Evolutionary conservation across 257 asterid genomes (phyloP), one percentile per base, ranked within the genome.

Genomic region (Hygrophila difformis): DNA sequence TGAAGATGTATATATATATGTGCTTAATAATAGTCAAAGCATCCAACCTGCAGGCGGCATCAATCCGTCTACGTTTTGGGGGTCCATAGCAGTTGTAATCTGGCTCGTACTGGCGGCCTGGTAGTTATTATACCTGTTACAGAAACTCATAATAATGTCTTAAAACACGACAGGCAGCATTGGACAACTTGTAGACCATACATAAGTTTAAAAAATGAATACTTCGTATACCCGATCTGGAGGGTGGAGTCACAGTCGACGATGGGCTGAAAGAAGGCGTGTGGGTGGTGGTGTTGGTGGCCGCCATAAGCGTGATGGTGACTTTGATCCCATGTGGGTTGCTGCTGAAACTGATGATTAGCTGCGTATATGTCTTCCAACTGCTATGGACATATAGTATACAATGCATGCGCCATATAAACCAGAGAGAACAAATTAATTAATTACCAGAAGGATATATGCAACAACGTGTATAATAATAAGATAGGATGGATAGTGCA

Each of bases 41-140:
- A 87, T 87, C 96, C 96, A 87, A 5, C 89, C 96, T 13, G n/a
- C n/a, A n/a, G n/a, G n/a, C n/a, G 96, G 94, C 29, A 87, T 49
- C 59, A 82, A 15, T 19, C 82, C 94, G 17, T 69, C 75, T 24
- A 77, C 77, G 21, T 77, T 77, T 60, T 77, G 77, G 10, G 72
- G 82, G 34, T 75, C 71, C 3, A 71, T 70, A 37, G 67, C 76
- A 49, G 89, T 78, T 28, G 82, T 75, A 68, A 87, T 69, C 65
- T 87, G 96, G 64, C 73, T 69, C 4, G 96, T 64, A 62, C 75
- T 81, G 19, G 50, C 76, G 0, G 76, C 31, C 0, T 5, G 77
- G n/a, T n/a, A n/a, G 49, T 87, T 69, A 47, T 73, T 72, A 19
- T 64, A 87, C 81, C 96, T 87, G 70, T 44, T 19, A 4, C 4